These are phyloP conservation scores for Neofusicoccum umdonicola DNA, from an alignment of 2,329 filamentous ascomycete species.

Conservation along the genomic window DNA sequence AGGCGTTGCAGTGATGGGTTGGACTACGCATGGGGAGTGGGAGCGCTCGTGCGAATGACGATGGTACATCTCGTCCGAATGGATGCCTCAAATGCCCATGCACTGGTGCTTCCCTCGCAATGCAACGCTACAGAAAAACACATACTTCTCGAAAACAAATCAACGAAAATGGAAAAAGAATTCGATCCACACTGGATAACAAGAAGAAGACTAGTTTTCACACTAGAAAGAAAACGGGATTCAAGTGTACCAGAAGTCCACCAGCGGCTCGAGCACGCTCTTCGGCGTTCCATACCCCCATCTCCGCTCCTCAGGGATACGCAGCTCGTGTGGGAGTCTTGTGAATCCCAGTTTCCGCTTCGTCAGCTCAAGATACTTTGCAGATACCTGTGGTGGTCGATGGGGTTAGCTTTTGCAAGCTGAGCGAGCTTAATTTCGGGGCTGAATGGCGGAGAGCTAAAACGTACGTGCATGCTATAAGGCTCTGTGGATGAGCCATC, in stretches of 20 bases:
- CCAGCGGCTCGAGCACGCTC: constrained; percentile 59
- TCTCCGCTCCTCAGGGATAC: constrained; percentile 47
- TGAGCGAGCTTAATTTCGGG: no score
- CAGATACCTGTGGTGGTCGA: constrained; percentile 54
- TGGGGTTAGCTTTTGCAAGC: background rate
- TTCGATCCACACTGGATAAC: no score
- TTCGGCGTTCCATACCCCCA: constrained; percentile 60
- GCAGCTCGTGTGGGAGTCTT: constrained; percentile 60
- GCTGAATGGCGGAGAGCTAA: background rate
- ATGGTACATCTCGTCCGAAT: no score
- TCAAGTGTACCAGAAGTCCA: constrained; percentile 60
- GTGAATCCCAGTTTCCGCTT: constrained; percentile 66
- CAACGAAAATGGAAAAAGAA: no score
- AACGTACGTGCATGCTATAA: constrained; percentile 58
- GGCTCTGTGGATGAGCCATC: constrained; percentile 30
- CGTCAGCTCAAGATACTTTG: constrained; percentile 65
- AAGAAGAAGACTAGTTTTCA: no score
- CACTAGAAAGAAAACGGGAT: constrained; percentile 23
- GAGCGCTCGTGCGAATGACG: no score
- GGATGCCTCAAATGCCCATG: no score
- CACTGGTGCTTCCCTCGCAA: no score
- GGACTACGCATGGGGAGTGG: no score
- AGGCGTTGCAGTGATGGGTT: no score
- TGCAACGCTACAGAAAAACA: no score
- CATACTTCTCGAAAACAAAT: no score